Base-by-base conservation (phyloP, 129 eudicot genomes). In the Calendula officinalis region DNA sequence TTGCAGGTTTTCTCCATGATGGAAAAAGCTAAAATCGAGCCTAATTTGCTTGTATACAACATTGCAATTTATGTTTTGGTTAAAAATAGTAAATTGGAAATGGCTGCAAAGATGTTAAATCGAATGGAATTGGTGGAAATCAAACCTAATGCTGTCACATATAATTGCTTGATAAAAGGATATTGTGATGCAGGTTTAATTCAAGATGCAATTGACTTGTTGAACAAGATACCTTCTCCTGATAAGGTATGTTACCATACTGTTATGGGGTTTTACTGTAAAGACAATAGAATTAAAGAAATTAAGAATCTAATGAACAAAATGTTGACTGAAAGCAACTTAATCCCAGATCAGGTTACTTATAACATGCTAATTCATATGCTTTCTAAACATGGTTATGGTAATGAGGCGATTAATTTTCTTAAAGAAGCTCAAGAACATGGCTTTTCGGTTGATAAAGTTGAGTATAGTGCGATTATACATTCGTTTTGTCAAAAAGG, bases 181-280 rank as follows among this genome's bases (percentile, higher is more conserved):
- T 87, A 78, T 47, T 91, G 98, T 72, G 84, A 91, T 61, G 45
- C 50, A 60, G 73, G 79, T 56, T 79, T 70, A 30, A 34, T 85
- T 30, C 75, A 78, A 17, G 83, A 85, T 60, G 98, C 91, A 6
- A 51, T 87, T 46, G 77, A 58, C 72, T 66, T 91, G 77, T 78
- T 82, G 13, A 71, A 48, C 5, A 80, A 70, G 15, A 91, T 91
- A 96, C 69, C 67, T 9, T 50, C 57, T 11, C 96, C 91, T 3
- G 96, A 91, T 87, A 91, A 88, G 78, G 85, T 88, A 13, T 76
- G 96, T 76, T 91, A 80, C 42, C 87, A 80, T 77, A 91, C 86
- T 37, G 76, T 88, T 47, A 84, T 91, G 81, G 81, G 75, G 33
- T 78, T 70, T 67, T 78, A 87, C 14, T 87, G 96, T 78, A 85